phyloP scores from a whole-genome alignment of 495 filamentous ascomycete genomes.

The Aspergillus egyptiacus region DNA sequence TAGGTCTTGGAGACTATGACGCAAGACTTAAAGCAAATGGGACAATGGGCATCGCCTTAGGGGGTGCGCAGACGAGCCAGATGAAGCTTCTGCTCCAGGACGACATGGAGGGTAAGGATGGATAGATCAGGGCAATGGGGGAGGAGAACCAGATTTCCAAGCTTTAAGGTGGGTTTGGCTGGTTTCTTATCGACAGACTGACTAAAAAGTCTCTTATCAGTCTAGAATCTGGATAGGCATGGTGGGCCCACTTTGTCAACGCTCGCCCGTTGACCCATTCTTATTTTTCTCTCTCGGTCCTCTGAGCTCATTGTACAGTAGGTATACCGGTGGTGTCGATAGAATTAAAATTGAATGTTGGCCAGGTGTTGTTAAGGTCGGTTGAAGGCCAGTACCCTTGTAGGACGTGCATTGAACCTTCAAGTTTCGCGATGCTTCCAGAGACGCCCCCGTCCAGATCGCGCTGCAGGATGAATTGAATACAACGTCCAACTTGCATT shows the following conservation, averaged over 20 bases:
- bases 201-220: conserved; percentile 25
- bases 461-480: too few species aligned
- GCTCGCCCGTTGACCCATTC: too few species aligned
- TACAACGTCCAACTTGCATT: background rate
- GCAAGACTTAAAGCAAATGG: conserved; percentile 14
- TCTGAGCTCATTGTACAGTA: background rate
- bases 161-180: conserved; percentile 1
- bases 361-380: too few species aligned
- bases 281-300: background rate
- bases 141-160: background rate
- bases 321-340: too few species aligned
- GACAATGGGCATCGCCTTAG: conserved; percentile 15
- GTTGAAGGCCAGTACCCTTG: too few species aligned
- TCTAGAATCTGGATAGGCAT: conserved; percentile 8
- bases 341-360: too few species aligned
- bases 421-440: too few species aligned
- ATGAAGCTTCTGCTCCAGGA: too few species aligned
- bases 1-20: conserved; percentile 9
- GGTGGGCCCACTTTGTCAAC: conserved; percentile 18
- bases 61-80: background rate
- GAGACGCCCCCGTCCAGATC: too few species aligned
- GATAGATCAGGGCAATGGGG: background rate
- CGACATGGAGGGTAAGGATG: background rate
- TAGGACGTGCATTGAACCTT: too few species aligned
- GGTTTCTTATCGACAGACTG: conserved; percentile 10